Conservation (phyloP, 768 basidiomycete species). For the Pholiota molesta region DNA sequence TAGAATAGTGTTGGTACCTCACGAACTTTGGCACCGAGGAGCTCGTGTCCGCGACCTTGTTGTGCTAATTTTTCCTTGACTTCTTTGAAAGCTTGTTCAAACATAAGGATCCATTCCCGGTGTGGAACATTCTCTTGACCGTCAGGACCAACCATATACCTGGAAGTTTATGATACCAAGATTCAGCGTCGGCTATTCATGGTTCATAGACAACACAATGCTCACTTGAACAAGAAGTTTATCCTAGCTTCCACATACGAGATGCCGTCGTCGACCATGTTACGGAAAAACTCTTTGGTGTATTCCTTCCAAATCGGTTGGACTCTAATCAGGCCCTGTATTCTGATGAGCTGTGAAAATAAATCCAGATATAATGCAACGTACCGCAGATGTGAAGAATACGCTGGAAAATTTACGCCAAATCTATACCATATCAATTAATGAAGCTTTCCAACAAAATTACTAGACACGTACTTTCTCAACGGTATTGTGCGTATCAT, state of each 20-base stretch:
- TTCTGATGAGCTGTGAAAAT: neutral
- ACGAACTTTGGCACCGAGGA: constrained; percentile 66
- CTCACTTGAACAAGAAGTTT: constrained; percentile 62
- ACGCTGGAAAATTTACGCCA: constrained; percentile 73
- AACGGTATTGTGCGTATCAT: constrained; percentile 71
- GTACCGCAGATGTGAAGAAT: constrained; percentile 50
- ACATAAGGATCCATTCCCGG: constrained; percentile 57
- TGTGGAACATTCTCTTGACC: constrained; percentile 63
- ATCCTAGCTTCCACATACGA: constrained; percentile 72
- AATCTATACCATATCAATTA: constrained; percentile 47
- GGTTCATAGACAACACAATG: constrained; percentile 1
- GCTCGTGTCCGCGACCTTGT: constrained; percentile 60
- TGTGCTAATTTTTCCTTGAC: constrained; percentile 53
- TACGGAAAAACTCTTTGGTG: constrained; percentile 61
- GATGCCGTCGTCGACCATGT: constrained; percentile 71
- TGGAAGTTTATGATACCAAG: constrained; percentile 22
- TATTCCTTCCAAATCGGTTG: constrained; percentile 63
- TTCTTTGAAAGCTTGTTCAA: constrained; percentile 52
- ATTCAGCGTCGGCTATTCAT: constrained; percentile 3
- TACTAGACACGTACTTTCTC: constrained; percentile 47
- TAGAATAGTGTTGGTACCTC: neutral
- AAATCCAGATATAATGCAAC: constrained; percentile 33
- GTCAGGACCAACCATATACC: constrained; percentile 58
- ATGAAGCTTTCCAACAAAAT: neutral
- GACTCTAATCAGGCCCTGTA: constrained; percentile 50